phyloP scores from a whole-genome alignment of 352 stramenopile species.

The Globisporangium megalacanthum region DNA sequence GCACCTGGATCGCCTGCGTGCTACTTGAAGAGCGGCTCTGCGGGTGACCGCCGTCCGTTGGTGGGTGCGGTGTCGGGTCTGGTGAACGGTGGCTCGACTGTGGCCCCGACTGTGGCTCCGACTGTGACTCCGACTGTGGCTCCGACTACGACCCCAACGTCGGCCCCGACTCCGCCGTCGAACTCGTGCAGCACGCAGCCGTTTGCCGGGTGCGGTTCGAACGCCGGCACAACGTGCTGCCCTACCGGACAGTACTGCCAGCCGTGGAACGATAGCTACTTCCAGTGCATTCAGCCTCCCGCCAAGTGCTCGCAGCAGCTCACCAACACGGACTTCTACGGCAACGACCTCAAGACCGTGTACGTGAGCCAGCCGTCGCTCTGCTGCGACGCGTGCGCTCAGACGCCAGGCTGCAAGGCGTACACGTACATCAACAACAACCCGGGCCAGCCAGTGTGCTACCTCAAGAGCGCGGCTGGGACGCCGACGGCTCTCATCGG shows the following conservation, averaged over 20 bases:
- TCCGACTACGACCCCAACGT: too few species aligned
- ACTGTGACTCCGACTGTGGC: too few species aligned
- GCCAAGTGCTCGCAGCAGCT: constrained; percentile 2
- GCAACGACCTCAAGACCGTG: constrained; percentile 5
- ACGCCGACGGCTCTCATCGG: not conserved
- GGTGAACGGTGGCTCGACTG: not conserved
- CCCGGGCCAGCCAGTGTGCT: constrained; percentile 8
- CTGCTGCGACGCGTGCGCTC: constrained; percentile 35
- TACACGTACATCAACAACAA: constrained; percentile 50
- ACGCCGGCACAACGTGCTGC: not conserved
- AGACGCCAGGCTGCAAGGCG: constrained; percentile 24
- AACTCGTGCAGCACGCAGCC: too few species aligned
- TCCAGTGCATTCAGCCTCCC: not conserved
- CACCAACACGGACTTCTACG: constrained; percentile 5
- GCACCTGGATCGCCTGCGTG: not conserved
- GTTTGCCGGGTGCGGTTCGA: not conserved
- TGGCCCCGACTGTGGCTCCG: too few species aligned
- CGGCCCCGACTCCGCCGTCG: too few species aligned
- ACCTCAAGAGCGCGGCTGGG: constrained; percentile 1
- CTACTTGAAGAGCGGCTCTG: not conserved
- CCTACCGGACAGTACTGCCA: not conserved
- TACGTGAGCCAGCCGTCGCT: not conserved
- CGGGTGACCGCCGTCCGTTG: not conserved
- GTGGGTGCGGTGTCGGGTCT: not conserved
- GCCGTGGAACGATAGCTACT: not conserved